phyloP scores from a whole-genome alignment of 176 grass and related monocot species.

The Oryza glumipatula region DNA sequence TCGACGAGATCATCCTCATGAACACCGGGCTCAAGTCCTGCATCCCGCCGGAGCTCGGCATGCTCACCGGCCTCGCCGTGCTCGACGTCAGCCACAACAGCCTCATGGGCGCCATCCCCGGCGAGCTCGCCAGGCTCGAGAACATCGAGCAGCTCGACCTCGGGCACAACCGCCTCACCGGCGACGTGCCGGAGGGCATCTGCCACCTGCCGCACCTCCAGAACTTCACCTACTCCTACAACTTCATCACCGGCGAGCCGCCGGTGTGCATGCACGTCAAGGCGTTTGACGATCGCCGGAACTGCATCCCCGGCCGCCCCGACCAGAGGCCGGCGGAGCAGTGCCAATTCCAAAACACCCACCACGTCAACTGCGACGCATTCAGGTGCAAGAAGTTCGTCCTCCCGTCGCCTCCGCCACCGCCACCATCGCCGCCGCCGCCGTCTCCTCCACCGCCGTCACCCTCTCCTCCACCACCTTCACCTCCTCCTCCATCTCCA shows the following conservation, averaged over 20 bases:
- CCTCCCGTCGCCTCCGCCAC: slow-evolving; percentile 49
- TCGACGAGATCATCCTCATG: slow-evolving; percentile 81
- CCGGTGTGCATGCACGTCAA: slow-evolving; percentile 55
- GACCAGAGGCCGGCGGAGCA: slow-evolving; percentile 69
- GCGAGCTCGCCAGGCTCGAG: slow-evolving; percentile 42
- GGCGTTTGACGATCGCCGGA: slow-evolving; percentile 48
- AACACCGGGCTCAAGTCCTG: slow-evolving; percentile 75
- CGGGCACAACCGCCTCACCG: slow-evolving; percentile 67
- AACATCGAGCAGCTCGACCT: slow-evolving; percentile 77
- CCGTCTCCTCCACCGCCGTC: not conserved
- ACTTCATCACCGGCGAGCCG: slow-evolving; percentile 76
- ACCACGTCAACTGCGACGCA: slow-evolving; percentile 68
- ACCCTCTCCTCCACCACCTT: not conserved
- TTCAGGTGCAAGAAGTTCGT: slow-evolving; percentile 78
- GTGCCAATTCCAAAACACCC: slow-evolving; percentile 51
- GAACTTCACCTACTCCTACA: slow-evolving; percentile 85
- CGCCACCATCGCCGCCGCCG: slow-evolving; percentile 37
- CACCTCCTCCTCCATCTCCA: not conserved
- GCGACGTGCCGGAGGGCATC: slow-evolving; percentile 62
- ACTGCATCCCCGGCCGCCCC: slow-evolving; percentile 61
- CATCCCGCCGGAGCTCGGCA: slow-evolving; percentile 63
- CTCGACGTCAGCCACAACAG: slow-evolving; percentile 77
- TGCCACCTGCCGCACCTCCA: slow-evolving; percentile 69
- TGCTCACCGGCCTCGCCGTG: slow-evolving; percentile 64
- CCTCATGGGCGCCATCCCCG: slow-evolving; percentile 68